Percentiles rank a stretch among this genome's conserved stretches.
phyloP scores from a whole-genome alignment of 352 stramenopile species.

The Blastocystis sp. region DNA sequence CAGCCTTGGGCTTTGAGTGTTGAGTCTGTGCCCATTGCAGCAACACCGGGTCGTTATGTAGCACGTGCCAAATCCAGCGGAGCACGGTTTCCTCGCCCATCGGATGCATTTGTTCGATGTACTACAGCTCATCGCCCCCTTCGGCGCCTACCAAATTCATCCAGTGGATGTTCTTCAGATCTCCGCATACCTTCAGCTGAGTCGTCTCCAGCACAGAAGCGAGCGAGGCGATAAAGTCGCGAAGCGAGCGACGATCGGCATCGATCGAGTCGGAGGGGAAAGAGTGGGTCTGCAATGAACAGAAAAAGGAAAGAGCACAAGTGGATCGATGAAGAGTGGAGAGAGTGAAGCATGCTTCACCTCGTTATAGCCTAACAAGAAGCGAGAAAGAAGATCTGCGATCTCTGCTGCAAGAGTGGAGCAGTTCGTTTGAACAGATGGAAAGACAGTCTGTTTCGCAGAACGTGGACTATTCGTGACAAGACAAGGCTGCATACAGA shows the following conservation, averaged over 20 bases:
- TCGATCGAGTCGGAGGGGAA: neutral
- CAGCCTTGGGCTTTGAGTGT: neutral
- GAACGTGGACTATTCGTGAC: neutral
- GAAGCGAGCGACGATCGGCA: neutral
- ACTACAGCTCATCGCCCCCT: neutral
- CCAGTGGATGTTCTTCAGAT: neutral
- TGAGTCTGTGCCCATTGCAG: neutral
- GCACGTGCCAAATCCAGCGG: neutral
- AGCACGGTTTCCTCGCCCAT: neutral
- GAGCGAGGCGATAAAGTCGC: neutral
- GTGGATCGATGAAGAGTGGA: neutral
- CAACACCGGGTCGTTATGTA: neutral
- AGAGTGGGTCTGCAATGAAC: neutral
- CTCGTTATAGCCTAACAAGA: neutral
- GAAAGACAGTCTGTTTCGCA: neutral
- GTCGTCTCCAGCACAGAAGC: neutral
- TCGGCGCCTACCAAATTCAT: too few relatives aligned
- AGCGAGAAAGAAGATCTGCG: neutral
- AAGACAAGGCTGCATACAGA: neutral
- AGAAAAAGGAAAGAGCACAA: neutral
- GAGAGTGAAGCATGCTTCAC: neutral
- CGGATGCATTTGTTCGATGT: neutral
- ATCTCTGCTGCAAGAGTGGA: neutral
- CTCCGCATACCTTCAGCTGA: neutral
- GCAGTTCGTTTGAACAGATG: neutral